A percentile compares a stretch with the other conserved stretches of the same genome.
phyloP scores from a whole-genome alignment of 306 rosid genomes.

The Ziziphus jujuba region DNA sequence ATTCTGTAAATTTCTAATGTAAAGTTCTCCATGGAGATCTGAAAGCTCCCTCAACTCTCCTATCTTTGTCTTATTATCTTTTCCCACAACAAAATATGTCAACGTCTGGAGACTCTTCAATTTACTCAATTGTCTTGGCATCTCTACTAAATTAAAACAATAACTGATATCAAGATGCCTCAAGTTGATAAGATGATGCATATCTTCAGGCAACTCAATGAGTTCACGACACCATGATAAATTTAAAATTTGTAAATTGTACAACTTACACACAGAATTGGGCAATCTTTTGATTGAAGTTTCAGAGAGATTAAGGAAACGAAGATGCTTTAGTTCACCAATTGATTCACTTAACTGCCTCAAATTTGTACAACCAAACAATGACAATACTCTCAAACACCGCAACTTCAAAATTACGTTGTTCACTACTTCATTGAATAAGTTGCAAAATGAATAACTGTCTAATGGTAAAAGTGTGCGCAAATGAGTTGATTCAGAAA shows the following conservation, averaged over 20 bases:
- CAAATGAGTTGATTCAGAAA: neutral
- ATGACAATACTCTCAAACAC: neutral
- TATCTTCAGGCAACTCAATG: no score
- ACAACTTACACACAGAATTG: no score
- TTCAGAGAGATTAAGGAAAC: slow-evolving; percentile 5
- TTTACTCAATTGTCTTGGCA: slow-evolving; percentile 8
- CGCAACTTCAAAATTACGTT: neutral
- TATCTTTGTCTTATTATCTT: neutral
- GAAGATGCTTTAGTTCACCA: neutral
- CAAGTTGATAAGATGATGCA: no score
- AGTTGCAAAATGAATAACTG: no score
- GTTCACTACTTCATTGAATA: no score
- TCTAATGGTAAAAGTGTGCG: no score
- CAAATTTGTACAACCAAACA: rapidly evolving
- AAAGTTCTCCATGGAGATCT: no score
- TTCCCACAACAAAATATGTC: slow-evolving; percentile 1
- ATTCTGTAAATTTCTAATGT: no score
- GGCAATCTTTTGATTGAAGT: no score
- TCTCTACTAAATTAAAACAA: neutral
- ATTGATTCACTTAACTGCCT: neutral
- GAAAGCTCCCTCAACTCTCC: neutral
- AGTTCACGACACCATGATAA: no score
- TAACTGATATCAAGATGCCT: slow-evolving; percentile 9
- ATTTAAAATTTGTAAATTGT: no score
- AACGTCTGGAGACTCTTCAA: slow-evolving; percentile 1